These are phyloP conservation scores for Ophiostoma himal-ulmi DNA, from an alignment of 2,329 filamentous ascomycete genomes.

Conservation along the genomic window DNA sequence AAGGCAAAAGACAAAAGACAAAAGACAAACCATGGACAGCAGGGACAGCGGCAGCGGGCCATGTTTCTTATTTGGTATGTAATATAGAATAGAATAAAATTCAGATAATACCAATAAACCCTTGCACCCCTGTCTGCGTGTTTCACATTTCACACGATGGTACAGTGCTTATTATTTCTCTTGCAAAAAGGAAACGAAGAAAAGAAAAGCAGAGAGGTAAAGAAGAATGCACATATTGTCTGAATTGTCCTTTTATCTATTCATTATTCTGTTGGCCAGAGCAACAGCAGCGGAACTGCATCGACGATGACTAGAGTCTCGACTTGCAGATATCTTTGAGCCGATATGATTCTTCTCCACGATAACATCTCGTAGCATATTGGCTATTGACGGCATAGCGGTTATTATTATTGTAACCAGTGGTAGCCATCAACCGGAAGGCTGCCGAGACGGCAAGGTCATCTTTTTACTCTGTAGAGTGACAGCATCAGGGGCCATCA, in stretches of 20 bases:
- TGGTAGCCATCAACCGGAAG: neutral
- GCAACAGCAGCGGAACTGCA: no score
- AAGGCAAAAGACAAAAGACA: neutral
- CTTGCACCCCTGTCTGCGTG: neutral
- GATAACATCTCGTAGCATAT: no score
- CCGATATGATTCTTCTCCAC: no score
- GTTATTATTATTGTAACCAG: neutral
- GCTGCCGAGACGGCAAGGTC: neutral
- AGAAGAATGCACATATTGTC: no score
- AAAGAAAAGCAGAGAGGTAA: no score
- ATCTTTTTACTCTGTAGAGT: neutral
- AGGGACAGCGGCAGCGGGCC: neutral
- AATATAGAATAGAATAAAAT: neutral
- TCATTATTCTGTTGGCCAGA: no score
- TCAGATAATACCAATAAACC: neutral
- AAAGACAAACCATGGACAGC: no score
- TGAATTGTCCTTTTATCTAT: no score
- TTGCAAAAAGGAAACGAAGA: neutral
- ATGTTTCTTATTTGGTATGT: neutral
- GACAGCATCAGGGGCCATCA: neutral
- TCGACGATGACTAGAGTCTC: no score
- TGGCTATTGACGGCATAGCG: neutral
- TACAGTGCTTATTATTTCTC: neutral
- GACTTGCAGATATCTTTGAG: no score
- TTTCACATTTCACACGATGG: slow-evolving; percentile 7